Evolutionary conservation across 176 grass and related monocot genomes (phyloP).

Genomic region (Avena eriantha): DNA sequence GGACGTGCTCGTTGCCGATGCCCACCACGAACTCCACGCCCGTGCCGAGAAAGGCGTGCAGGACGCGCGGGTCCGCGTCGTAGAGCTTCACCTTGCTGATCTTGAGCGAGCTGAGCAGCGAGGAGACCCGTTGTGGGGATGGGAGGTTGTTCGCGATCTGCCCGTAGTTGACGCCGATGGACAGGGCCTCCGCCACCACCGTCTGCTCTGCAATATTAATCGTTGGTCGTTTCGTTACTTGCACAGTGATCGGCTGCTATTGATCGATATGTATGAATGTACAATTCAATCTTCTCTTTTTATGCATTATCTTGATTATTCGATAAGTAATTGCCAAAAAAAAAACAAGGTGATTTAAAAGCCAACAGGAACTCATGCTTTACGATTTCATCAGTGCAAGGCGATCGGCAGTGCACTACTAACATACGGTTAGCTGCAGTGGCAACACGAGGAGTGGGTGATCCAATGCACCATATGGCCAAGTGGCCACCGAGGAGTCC

Average conservation of each 20-base stretch:
- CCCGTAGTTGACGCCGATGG: conserved; percentile 80
- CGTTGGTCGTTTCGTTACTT: neutral
- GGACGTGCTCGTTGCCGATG: conserved; percentile 66
- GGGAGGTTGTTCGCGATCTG: conserved; percentile 81
- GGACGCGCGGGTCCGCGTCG: conserved; percentile 65
- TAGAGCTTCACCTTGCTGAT: conserved; percentile 82
- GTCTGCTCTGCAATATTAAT: conserved; percentile 19
- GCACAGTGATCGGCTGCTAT: neutral
- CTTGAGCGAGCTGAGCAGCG: conserved; percentile 61
- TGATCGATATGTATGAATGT: neutral
- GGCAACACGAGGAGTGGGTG: neutral
- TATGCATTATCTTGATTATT: neutral
- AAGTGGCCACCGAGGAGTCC: conserved; percentile 21
- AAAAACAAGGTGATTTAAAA: neutral
- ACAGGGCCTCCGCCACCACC: conserved; percentile 25
- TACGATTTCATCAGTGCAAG: neutral
- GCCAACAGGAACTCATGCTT: neutral
- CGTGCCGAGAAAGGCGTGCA: conserved; percentile 64
- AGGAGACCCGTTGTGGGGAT: conserved; percentile 49
- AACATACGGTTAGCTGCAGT: too few relatives aligned
- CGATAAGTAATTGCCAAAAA: neutral
- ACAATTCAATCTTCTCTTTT: neutral
- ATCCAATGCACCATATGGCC: conserved; percentile 46
- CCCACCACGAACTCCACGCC: conserved; percentile 73
- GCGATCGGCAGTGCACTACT: neutral